Evolutionary conservation across 305 asterid genomes (phyloP), one percentile per base, ranked within the genome.

Genomic region (Lippia alba): DNA sequence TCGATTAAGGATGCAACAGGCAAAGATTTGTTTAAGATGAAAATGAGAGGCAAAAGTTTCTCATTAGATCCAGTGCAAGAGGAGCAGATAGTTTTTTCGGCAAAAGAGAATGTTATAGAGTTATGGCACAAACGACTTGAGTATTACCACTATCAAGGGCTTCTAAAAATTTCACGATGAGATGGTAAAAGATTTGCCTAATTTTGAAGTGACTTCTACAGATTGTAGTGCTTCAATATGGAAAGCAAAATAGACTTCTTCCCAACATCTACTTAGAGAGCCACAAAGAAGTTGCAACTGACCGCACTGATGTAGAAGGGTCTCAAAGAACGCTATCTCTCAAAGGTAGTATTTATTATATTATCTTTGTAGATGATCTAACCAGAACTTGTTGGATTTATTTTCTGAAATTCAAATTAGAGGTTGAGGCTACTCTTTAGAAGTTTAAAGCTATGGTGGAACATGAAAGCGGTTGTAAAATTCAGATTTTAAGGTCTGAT

Each of bases 371-470:
- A 3, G 19, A 49, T n/a, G 55, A 49, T n/a, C 5, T 39, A 17
- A 68, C 64, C 3, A 19, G 56, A 19, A 14, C 40, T 24, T 68
- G 56, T 7, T 39, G 56, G 64, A 68, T 67, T 5, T 64, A 9
- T 51, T 72, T 72, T n/a, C 30, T 54, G 10, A 72, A 64, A 41
- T 41, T 24, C 10, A 64, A 64, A 11, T n/a, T 5, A 8, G 18
- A 71, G 17, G 45, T 71, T 9, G 33, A 17, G 3, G 12, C 3
- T 3, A 14, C 36, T 6, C 48, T 70, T 12, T 56, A n/a, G 71
- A 72, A 64, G 60, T 64, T 56, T n/a, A 49, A 73, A 34, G 49
- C 30, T 24, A 30, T 30, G 34, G 61, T 60, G 34, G 54, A 70
- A 48, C 59, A 60, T 12, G 20, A 60, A 50, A 64, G 67, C 17